Evolutionary conservation across 306 rosid species (phyloP), one percentile per base, ranked within the genome.

Genomic region (Corylus americana): DNA sequence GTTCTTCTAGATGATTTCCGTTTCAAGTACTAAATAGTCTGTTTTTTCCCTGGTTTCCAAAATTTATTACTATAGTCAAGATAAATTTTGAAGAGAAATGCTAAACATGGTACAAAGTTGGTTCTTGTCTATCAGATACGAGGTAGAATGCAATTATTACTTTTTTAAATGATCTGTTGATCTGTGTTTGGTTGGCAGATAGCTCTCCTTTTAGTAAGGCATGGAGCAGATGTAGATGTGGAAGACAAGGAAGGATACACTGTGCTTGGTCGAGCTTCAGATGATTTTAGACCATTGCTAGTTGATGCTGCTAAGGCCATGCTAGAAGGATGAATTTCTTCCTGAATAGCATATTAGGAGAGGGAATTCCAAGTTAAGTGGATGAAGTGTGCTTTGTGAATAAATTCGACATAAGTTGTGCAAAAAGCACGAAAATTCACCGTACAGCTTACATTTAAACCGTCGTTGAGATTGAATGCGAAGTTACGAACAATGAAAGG

Each of bases 221-320:
- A 95, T 70, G 98, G 98, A 82, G 98, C 98, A 8, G 92, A 95
- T 73, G 94, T 92, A 66, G 98, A 95, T 74, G 89, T 87, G 31
- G 92, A 85, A 84, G 98, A 92, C 88, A 90, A 84, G 85, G 98
- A 95, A 92, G 98, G 97, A 70, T 95, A 89, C 91, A 92, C 97
- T 0, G 98, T 95, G 63, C 97, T 92, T 17, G 98, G 98, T 77
- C 92, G 97, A 80, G 95, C 97, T 79, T 70, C 94, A 0, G 74
- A 7, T 62, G 94, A 92, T 4, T 84, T 92, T 25, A 87, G 97
- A 71, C 81, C 97, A 7, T 49, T 51, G 44, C 70, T 95, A 53
- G 79, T 92, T 42, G 98, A 92, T 70, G 98, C 97, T 74, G 98
- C 97, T 8, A 88, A 94, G 85, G 89, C 97, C 78, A 90, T 94